Conservation (phyloP, 306 rosid genomes). For the Glycine soja region DNA sequence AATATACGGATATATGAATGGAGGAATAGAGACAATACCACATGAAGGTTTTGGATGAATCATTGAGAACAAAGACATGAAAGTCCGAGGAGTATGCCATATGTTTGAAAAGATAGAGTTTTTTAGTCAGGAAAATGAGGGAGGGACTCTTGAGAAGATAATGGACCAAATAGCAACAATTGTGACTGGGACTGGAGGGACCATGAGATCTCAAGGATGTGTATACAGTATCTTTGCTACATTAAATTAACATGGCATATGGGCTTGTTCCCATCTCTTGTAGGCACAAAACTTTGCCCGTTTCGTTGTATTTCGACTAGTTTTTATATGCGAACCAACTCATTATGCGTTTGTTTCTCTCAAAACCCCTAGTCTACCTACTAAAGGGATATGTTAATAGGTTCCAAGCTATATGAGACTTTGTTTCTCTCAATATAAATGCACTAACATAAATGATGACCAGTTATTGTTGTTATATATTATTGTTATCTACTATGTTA, state of each 20-base stretch:
- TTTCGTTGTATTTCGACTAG: conserved; percentile 27
- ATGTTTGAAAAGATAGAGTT: conserved; percentile 39
- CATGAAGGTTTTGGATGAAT: conserved; percentile 57
- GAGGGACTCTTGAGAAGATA: conserved; percentile 22
- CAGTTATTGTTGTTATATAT: neutral
- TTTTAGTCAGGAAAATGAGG: conserved; percentile 32
- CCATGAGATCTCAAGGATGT: conserved; percentile 43
- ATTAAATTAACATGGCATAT: conserved; percentile 35
- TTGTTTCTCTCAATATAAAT: neutral
- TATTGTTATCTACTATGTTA: conserved; percentile 9
- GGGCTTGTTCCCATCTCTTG: conserved; percentile 51
- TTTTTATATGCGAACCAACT: conserved; percentile 40
- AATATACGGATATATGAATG: conserved; percentile 31
- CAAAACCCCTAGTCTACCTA: conserved; percentile 38
- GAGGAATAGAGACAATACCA: conserved; percentile 56
- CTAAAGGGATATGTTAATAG: conserved; percentile 21
- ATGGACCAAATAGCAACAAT: neutral
- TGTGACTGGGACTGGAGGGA: conserved; percentile 39
- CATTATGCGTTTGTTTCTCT: conserved; percentile 44
- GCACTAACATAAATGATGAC: neutral
- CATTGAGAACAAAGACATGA: conserved; percentile 51
- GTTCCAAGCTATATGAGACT: conserved; percentile 26
- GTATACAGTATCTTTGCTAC: conserved; percentile 51
- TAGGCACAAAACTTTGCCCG: conserved; percentile 46
- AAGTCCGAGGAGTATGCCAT: conserved; percentile 49